phyloP scores from a whole-genome alignment of 2,329 filamentous ascomycete genomes.

The Conoideocrella luteorostrata region DNA sequence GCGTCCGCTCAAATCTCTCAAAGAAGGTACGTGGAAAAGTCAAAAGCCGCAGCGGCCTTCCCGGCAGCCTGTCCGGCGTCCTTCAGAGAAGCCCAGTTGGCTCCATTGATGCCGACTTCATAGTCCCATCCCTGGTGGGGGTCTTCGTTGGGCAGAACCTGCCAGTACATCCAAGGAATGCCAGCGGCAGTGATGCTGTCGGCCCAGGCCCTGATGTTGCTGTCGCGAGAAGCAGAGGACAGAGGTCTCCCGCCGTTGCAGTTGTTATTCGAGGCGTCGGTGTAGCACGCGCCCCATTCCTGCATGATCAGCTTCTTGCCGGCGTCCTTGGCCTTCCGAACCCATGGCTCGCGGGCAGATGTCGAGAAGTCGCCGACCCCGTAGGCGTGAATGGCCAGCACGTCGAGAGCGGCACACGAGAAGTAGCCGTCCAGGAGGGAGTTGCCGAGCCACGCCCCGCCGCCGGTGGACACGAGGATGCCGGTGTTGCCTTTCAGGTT shows the following conservation, averaged over 20 bases:
- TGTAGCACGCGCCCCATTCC: constrained; percentile 19
- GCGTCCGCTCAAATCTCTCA: neutral
- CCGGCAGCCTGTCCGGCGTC: constrained; percentile 5
- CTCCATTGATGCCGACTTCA: constrained; percentile 22
- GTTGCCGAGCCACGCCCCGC: constrained; percentile 13
- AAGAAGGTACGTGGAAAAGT: constrained; percentile 7
- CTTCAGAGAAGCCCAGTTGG: constrained; percentile 16
- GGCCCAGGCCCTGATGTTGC: constrained; percentile 22
- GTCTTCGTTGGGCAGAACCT: constrained; percentile 25
- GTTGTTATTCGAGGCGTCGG: constrained; percentile 18
- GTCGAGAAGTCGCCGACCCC: constrained; percentile 19
- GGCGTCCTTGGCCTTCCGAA: constrained; percentile 17
- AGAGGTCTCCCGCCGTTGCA: constrained; percentile 16
- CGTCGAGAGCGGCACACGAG: constrained; percentile 9
- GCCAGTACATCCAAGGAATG: constrained; percentile 28
- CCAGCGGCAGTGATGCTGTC: constrained; percentile 20
- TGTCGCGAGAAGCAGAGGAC: constrained; percentile 13
- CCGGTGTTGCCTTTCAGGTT: constrained; percentile 11
- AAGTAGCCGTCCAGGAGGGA: constrained; percentile 14
- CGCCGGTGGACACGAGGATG: constrained; percentile 17
- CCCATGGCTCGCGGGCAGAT: constrained; percentile 16
- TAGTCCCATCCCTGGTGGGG: constrained; percentile 25
- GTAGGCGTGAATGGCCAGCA: constrained; percentile 20
- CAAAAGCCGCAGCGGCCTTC: constrained; percentile 8
- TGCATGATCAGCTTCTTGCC: constrained; percentile 24